Base-by-base conservation (phyloP, 768 basidiomycete genomes). In the Paxillus involutus region DNA sequence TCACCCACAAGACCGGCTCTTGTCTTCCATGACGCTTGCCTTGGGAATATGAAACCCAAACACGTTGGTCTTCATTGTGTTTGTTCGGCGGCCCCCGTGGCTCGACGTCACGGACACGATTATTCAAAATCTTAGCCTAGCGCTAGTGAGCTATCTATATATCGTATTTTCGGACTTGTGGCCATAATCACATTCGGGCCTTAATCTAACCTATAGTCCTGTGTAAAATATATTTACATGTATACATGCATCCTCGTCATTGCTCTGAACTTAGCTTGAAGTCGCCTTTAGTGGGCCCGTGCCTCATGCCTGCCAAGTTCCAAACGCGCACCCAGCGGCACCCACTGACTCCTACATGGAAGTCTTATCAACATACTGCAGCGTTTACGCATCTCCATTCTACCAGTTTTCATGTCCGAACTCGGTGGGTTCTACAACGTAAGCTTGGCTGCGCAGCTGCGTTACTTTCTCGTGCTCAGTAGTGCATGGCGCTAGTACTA, bases 141-240 rank as follows among this genome's bases (percentile, higher is more conserved):
- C 53, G 66, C 66, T 49, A 32, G 30, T 39, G 42, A 43, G 17
- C 37, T 69, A 62, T 62, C 57, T 69, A 64, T 63, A 44, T 53
- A 67, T 47, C 52, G 14, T 68, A 66, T 56, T 51, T 43, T 14
- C 52, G 40, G 5, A 55, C 46, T 62, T 14, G 40, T 30, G 26
- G 42, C 17, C 2, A 32, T 44, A 26, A 40, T 56, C 37, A 32
- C 53, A 49, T 47, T 39, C 45, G 49, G 46, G 44, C 42, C 47
- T 26, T 26, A 51, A 56, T 62, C 64, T 69, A 66, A 69, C 58
- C 56, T 49, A 52, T 54, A 58, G 47, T 53, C 32, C 53, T 49
- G 21, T 44, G 56, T 47, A 42, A 26, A 26, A 8, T 35, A 39
- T 19, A 44, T 39, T 32, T n/a, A 36, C 40, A 16, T 19, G 12